Base-by-base conservation (phyloP, 495 filamentous ascomycete species). In the Pseudotulostoma volvatum region DNA sequence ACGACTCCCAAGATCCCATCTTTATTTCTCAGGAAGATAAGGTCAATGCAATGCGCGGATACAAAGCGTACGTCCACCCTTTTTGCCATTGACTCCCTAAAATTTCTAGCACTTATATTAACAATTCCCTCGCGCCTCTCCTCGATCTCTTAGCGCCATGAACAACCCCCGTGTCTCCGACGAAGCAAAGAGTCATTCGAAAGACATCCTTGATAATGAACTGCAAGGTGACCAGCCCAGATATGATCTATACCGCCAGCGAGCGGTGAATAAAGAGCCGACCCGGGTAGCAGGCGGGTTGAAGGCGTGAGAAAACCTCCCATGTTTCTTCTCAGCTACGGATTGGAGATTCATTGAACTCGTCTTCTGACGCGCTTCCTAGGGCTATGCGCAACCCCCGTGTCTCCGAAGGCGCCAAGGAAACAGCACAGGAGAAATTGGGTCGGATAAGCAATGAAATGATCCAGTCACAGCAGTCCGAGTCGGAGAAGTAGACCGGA, bases 101-200 rank as follows among this genome's bases (percentile, higher is more conserved):
- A 42, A 14, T 20, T 28, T 35, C 28, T 0, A 18, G n/a, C 11
- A 36, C n/a, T 5, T 36, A 30, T 15, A 1, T 9, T 32, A 16
- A 31, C 0, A 9, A n/a, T n/a, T n/a, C n/a, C n/a, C n/a, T n/a
- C n/a, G n/a, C 16, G 7, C 5, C 14, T 36, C 4, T 39, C 30
- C 7, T 39, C 31, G 19, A 34, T 13, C 18, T 21, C n/a, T n/a
- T 21, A 66, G 61, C 1, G 50, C 60, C 16, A 36, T 65, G 11
- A 58, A 59, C 18, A 67, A 66, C 38, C 60, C 63, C 9, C 55
- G 56, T 3, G 50, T 59, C 3, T 66, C 63, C 0, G 52, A 56
- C 3, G 49, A 55, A 33, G 57, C 63, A 37, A 67, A 67, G 46
- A 23, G 57, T 36, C 52, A 57, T 18, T 62, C 60, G 13, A 37